Evolutionary conservation across 208 protist genomes (phyloP).

Genomic region (Wallacemonas sp.): DNA sequence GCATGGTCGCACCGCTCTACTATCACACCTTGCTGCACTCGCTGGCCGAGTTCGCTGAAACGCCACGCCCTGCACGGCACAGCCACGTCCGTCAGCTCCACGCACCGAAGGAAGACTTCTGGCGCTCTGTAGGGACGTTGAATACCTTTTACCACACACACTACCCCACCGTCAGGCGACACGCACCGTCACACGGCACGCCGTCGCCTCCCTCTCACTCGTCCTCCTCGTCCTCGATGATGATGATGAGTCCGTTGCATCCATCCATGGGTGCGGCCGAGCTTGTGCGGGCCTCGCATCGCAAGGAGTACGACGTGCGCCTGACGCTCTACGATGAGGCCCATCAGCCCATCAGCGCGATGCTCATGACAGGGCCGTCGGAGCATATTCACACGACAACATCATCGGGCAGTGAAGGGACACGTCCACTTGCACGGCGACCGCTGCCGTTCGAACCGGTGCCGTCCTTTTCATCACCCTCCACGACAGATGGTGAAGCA

Average conservation of each 20-base stretch:
- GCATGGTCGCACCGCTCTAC: constrained; percentile 53
- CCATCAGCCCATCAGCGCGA: constrained; percentile 52
- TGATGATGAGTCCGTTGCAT: constrained; percentile 24
- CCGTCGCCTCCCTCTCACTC: neutral
- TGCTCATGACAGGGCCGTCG: constrained; percentile 63
- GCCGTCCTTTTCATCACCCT: constrained; percentile 1
- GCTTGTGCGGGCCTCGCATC: constrained; percentile 52
- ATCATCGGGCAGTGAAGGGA: neutral
- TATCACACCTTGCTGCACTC: constrained; percentile 78
- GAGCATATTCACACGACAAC: neutral
- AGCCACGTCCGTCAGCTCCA: constrained; percentile 47
- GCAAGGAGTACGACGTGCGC: constrained; percentile 60
- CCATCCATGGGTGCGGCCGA: constrained; percentile 76
- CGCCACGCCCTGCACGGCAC: constrained; percentile 46
- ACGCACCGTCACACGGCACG: neutral
- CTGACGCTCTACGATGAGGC: constrained; percentile 61
- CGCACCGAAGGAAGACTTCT: constrained; percentile 70
- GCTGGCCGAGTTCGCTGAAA: constrained; percentile 79
- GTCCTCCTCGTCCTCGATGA: too few species aligned
- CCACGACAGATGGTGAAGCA: neutral
- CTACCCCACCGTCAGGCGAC: constrained; percentile 27
- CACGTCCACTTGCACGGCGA: neutral
- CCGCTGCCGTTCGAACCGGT: constrained; percentile 16
- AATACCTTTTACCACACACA: constrained; percentile 73
- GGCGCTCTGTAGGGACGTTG: constrained; percentile 60